Percentiles rank a stretch among this genome's conserved stretches.
These are phyloP conservation scores for Chlamydomonas asymmetrica DNA, from an alignment of 139 green algal species.

Conservation along the genomic window DNA sequence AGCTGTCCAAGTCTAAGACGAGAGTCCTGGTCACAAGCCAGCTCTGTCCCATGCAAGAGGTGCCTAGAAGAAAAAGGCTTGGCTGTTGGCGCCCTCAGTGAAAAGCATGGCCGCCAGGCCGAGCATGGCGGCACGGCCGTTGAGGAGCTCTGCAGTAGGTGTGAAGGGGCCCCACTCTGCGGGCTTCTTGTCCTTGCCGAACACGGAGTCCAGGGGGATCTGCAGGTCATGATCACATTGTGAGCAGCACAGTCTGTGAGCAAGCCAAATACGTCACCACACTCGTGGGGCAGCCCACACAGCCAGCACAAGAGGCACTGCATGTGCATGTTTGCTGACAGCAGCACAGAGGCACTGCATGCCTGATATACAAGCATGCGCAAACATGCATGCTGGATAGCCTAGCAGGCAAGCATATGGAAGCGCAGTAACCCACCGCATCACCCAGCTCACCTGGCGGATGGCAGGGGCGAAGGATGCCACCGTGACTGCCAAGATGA, in stretches of 20 bases:
- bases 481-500: constrained; percentile 22
- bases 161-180: constrained; percentile 37
- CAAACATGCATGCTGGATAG: too few relatives aligned
- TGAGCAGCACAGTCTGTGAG: too few relatives aligned
- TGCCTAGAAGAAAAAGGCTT: constrained; percentile 36
- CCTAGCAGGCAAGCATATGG: too few relatives aligned
- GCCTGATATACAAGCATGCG: too few relatives aligned
- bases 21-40: too few relatives aligned
- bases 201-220: constrained; percentile 21
- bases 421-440: too few relatives aligned
- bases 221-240: not conserved
- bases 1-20: too few relatives aligned
- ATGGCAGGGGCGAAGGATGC: constrained; percentile 37
- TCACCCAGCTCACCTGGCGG: constrained; percentile 19
- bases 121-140: constrained; percentile 50
- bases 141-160: constrained; percentile 42
- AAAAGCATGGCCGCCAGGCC: constrained; percentile 34
- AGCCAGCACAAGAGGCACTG: too few relatives aligned
- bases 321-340: too few relatives aligned
- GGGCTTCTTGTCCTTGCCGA: constrained; percentile 32
- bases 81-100: constrained; percentile 25
- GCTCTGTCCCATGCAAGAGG: too few relatives aligned
- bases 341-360: too few relatives aligned
- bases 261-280: constrained; percentile 11
- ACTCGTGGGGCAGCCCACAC: too few relatives aligned